Evolutionary conservation across 2,329 filamentous ascomycete genomes (phyloP), one percentile per base, ranked within the genome.

Genomic region (Monilinia laxa): DNA sequence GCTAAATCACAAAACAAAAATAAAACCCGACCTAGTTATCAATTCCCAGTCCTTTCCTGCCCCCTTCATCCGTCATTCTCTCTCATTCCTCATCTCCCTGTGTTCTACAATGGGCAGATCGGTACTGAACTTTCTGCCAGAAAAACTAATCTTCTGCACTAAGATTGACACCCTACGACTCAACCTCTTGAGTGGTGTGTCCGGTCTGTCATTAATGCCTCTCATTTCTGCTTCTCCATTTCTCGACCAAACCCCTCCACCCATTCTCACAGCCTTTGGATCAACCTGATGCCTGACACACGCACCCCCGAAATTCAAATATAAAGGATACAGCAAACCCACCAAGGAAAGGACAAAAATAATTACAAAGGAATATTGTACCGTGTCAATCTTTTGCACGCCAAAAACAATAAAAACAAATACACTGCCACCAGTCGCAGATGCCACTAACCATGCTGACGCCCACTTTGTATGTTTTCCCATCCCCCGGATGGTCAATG

Each of bases 381-480:
- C 63, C 2, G 55, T 65, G 11, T 63, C 64, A 1, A 69, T 23
- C 4, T 51, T 55, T 45, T 73, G 70, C 14, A 75, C 70, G 6
- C 68, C 74, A 12, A 65, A 73, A 69, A 76, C 73, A 1, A 75
- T 69, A 51, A 72, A 75, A 1, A 73, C 72, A 47, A 75, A 76
- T 0, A 71, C 58, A 12, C 67, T 72, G 2, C 75, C 75, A 14
- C 74, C 75, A 38, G 66, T 57, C 1, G 65, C 67, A 0, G 70
- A 69, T 1, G 74, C 73, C 0, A 93, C 91, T 70, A 96, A 88
- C 76, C 87, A 91, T 1, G 89, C 90, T 0, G 90, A 89, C 0
- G 90, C 91, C 58, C 89, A 84, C 79, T 96, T 96, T 4, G 90
- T 93, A 70, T 91, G 84, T n/a, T 85, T 84, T 0, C 92, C 92